Percentiles rank a stretch among this genome's conserved stretches.
Evolutionary conservation across 805 yeast genomes (phyloP).

Genomic region (Wickerhamiella shivajii): DNA sequence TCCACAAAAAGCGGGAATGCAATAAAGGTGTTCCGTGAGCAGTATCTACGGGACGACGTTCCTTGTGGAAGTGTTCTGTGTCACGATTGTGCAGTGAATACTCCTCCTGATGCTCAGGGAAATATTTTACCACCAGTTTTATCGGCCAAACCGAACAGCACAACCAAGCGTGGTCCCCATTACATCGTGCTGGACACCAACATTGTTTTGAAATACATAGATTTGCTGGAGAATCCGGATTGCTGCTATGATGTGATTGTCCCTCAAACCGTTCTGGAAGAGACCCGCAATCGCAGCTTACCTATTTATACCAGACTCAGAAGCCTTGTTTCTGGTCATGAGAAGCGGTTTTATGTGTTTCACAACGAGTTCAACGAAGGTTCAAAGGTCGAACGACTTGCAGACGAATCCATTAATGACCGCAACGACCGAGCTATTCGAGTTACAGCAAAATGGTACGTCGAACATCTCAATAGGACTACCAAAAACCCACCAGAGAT

Average conservation of each 20-base stretch:
- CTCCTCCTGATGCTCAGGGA: conserved; percentile 42
- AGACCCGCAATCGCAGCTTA: conserved; percentile 71
- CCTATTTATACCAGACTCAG: conserved; percentile 81
- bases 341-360: conserved; percentile 76
- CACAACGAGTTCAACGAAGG: conserved; percentile 79
- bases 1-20: conserved; percentile 76
- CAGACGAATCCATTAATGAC: conserved; percentile 68
- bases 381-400: conserved; percentile 49
- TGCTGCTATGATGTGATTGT: conserved; percentile 79
- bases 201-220: conserved; percentile 76
- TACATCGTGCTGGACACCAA: conserved; percentile 81
- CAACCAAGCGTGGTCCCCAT: conserved; percentile 44
- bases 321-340: conserved; percentile 45
- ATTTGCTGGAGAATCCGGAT: conserved; percentile 60
- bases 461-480: conserved; percentile 38
- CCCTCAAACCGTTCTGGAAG: conserved; percentile 93
- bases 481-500: conserved; percentile 20
- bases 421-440: conserved; percentile 86
- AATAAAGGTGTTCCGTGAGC: conserved; percentile 83
- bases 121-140: conserved; percentile 52
- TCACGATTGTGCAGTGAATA: conserved; percentile 39
- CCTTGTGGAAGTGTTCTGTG: conserved; percentile 78
- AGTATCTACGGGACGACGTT: conserved; percentile 79
- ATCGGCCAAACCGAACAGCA: conserved; percentile 40
- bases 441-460: conserved; percentile 56